phyloP scores from a whole-genome alignment of 495 filamentous ascomycete genomes.

The Pyronema omphalodes region DNA sequence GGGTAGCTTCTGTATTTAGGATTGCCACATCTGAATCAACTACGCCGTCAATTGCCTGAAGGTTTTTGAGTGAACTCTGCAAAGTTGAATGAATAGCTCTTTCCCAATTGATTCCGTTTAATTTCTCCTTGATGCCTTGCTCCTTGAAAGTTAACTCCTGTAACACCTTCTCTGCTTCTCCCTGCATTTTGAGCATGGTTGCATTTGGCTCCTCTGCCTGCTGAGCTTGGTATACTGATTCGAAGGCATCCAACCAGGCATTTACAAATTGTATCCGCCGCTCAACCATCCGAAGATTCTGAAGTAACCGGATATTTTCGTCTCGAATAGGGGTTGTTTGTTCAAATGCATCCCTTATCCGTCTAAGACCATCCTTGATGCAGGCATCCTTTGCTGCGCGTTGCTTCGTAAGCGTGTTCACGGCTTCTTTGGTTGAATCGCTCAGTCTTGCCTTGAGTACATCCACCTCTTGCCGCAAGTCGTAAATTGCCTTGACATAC shows the following conservation, averaged over 20 bases:
- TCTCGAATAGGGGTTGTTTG: slow-evolving; percentile 59
- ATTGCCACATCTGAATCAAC: slow-evolving; percentile 53
- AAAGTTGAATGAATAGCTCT: slow-evolving; percentile 68
- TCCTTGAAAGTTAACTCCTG: slow-evolving; percentile 74
- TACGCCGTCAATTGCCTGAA: slow-evolving; percentile 51
- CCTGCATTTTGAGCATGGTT: slow-evolving; percentile 57
- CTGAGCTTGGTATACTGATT: slow-evolving; percentile 52
- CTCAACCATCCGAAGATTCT: slow-evolving; percentile 67
- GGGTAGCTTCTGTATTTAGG: slow-evolving; percentile 62
- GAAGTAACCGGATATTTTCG: slow-evolving; percentile 61
- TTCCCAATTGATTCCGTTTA: slow-evolving; percentile 71
- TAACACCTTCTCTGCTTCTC: slow-evolving; percentile 70
- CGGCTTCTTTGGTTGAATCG: slow-evolving; percentile 69
- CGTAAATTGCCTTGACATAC: slow-evolving; percentile 24
- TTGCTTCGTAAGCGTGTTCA: slow-evolving; percentile 77
- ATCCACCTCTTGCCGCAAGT: slow-evolving; percentile 28
- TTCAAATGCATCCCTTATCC: slow-evolving; percentile 70
- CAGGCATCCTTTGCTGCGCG: slow-evolving; percentile 62
- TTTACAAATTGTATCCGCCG: slow-evolving; percentile 65
- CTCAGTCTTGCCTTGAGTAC: slow-evolving; percentile 84
- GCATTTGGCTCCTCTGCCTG: slow-evolving; percentile 48
- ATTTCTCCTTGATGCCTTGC: slow-evolving; percentile 69
- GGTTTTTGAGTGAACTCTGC: slow-evolving; percentile 61
- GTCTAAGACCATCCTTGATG: slow-evolving; percentile 59
- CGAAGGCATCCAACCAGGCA: slow-evolving; percentile 86